A percentile compares a stretch with the other conserved stretches of the same genome.
Evolutionary conservation across 2,329 filamentous ascomycete genomes (phyloP).

Genomic region (Pseudogymnoascus sp.): DNA sequence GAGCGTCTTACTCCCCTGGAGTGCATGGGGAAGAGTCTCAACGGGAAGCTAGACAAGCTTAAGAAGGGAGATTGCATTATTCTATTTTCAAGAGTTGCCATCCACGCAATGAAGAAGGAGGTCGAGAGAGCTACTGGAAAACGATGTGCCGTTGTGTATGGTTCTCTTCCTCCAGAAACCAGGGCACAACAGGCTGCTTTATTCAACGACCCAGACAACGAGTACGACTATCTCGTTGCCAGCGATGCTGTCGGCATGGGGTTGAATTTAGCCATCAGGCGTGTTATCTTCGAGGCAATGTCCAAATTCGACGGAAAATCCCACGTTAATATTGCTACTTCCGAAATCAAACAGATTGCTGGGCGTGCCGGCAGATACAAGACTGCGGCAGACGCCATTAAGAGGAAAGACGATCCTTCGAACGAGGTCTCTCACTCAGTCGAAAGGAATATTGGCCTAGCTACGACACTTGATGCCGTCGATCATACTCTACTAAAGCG

Average conservation of each 20-base stretch:
- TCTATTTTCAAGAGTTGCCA: conserved; percentile 71
- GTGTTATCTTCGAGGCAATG: conserved; percentile 76
- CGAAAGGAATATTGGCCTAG: conserved; percentile 49
- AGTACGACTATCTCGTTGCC: conserved; percentile 89
- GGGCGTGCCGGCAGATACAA: conserved; percentile 84
- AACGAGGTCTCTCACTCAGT: conserved; percentile 7
- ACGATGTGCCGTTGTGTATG: conserved; percentile 88
- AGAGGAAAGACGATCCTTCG: conserved; percentile 12
- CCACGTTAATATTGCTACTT: conserved; percentile 46
- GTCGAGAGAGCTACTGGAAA: conserved; percentile 71
- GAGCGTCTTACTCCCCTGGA: conserved; percentile 72
- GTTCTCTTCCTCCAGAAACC: conserved; percentile 83
- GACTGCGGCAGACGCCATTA: conserved; percentile 53
- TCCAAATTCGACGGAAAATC: conserved; percentile 59
- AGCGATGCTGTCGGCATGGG: conserved; percentile 98
- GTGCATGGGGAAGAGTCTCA: conserved; percentile 55
- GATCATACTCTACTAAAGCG: conserved; percentile 58
- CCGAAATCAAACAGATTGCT: conserved; percentile 90
- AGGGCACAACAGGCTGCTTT: conserved; percentile 82
- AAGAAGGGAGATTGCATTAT: conserved; percentile 88
- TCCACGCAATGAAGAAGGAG: conserved; percentile 70
- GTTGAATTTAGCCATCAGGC: conserved; percentile 83
- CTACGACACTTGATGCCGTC: conserved; percentile 66
- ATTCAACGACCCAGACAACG: conserved; percentile 92
- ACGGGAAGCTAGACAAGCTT: conserved; percentile 56